These are phyloP conservation scores for Uronychia binucleata DNA, from an alignment of 73 alveolate species.

Conservation along the genomic window DNA sequence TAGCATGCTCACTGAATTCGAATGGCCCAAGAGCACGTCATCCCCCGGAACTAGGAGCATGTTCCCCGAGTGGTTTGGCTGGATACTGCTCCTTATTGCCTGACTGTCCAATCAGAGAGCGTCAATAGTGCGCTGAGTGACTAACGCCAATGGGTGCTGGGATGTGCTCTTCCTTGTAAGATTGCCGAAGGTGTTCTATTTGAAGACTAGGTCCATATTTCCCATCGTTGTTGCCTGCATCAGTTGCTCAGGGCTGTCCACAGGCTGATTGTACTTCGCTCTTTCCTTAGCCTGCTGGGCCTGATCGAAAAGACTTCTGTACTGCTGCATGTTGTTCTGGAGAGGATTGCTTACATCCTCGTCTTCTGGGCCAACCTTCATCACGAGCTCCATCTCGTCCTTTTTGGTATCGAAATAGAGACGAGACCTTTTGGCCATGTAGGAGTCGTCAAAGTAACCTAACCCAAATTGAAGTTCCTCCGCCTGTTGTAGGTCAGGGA, in stretches of 20 bases:
- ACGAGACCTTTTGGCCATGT: not conserved
- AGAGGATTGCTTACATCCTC: not conserved
- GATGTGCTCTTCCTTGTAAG: not conserved
- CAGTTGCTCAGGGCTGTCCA: not conserved
- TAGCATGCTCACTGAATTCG: not conserved
- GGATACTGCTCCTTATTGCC: not conserved
- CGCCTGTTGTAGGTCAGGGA: not conserved
- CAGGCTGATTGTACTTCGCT: not conserved
- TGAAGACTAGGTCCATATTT: not conserved
- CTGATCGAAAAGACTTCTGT: not conserved
- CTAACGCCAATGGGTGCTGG: not conserved
- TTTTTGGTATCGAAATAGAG: not conserved
- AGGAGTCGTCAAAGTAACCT: not conserved
- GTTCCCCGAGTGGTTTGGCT: not conserved
- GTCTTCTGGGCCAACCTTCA: too few species aligned
- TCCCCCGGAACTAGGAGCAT: not conserved
- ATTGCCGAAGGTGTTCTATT: not conserved
- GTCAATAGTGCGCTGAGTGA: not conserved
- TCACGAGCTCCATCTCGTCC: not conserved
- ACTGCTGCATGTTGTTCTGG: not conserved
- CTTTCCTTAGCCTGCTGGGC: not conserved
- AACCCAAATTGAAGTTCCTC: not conserved
- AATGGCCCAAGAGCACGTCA: not conserved
- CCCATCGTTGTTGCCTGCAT: not conserved
- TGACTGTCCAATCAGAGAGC: not conserved